Evolutionary conservation across 192 early-diverging fungal species (phyloP).

Genomic region (Fimicolochytrium jonesii): DNA sequence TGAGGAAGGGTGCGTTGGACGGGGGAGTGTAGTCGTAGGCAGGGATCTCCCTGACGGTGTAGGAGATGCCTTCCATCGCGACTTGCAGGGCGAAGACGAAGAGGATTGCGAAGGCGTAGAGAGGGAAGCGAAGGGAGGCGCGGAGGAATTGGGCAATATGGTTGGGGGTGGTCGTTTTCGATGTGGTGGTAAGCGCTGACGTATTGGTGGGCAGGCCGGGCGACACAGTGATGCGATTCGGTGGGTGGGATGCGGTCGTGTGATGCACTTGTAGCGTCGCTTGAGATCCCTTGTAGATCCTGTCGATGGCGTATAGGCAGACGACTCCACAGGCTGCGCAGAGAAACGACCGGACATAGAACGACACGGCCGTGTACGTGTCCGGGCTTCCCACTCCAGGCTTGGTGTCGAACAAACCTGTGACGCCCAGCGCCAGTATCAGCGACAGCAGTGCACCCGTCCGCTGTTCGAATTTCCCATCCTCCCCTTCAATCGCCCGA

Average conservation of each 20-base stretch:
- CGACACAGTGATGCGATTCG: not conserved
- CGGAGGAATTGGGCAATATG: not conserved
- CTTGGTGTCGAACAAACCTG: constrained; percentile 5
- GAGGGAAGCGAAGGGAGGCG: constrained; percentile 6
- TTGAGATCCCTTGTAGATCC: constrained; percentile 2
- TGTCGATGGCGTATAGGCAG: constrained; percentile 7
- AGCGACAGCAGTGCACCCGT: not conserved
- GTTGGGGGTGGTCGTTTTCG: not conserved
- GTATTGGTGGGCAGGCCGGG: not conserved
- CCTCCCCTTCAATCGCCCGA: not conserved
- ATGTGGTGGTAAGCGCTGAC: not conserved
- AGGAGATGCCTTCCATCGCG: not conserved
- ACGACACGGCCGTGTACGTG: not conserved
- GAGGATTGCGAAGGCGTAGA: constrained; percentile 1
- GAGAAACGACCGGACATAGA: constrained; percentile 11
- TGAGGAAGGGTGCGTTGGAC: constrained; percentile 2
- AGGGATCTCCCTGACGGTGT: constrained; percentile 1
- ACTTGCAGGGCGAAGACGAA: not conserved
- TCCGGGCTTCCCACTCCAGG: constrained; percentile 1
- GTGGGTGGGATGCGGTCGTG: not conserved
- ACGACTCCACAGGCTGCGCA: not conserved
- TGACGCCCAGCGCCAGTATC: not conserved
- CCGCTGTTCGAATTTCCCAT: not conserved
- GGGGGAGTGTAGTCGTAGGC: constrained; percentile 3
- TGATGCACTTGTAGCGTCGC: not conserved